A percentile compares a stretch with the other conserved stretches of the same genome.
phyloP scores from a whole-genome alignment of 2,329 filamentous ascomycete genomes.

The Fusarium sambucinum region DNA sequence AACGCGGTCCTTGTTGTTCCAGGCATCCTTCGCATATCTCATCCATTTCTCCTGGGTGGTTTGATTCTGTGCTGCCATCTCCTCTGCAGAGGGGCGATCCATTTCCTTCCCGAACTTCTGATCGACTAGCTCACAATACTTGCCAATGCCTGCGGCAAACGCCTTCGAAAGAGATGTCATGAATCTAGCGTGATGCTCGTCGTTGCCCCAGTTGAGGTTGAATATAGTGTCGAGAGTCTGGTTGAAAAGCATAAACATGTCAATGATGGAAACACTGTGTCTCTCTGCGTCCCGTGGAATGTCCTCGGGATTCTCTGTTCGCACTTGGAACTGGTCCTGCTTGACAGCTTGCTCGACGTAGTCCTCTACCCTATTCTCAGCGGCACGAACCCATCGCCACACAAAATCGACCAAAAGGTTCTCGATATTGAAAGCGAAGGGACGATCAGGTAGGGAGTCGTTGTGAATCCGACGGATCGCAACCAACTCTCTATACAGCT shows the following conservation, averaged over 20 bases:
- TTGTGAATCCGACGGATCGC: conserved; percentile 85
- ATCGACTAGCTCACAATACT: conserved; percentile 93
- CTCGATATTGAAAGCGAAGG: conserved; percentile 91
- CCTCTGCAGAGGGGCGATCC: conserved; percentile 89
- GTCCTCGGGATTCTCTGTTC: conserved; percentile 71
- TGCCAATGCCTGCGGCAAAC: conserved; percentile 83
- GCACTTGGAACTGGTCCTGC: conserved; percentile 86
- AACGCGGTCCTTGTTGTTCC: conserved; percentile 90
- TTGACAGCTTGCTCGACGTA: conserved; percentile 93
- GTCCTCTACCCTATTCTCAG: conserved; percentile 81
- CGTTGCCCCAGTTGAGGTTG: conserved; percentile 90
- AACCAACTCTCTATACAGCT: conserved; percentile 89
- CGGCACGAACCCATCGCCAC: conserved; percentile 91
- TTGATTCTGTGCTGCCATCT: conserved; percentile 81
- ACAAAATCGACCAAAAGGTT: conserved; percentile 89
- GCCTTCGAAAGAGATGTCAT: conserved; percentile 93
- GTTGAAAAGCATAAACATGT: conserved; percentile 94
- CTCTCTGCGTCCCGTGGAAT: conserved; percentile 81
- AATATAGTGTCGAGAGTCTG: conserved; percentile 90
- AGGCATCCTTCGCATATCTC: conserved; percentile 92
- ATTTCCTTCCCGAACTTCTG: conserved; percentile 89
- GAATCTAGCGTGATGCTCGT: conserved; percentile 93
- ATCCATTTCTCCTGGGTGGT: conserved; percentile 93
- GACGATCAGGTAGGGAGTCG: conserved; percentile 76
- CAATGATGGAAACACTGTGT: conserved; percentile 92